phyloP scores from a whole-genome alignment of 495 filamentous ascomycete genomes.

The Acidomyces sp. region DNA sequence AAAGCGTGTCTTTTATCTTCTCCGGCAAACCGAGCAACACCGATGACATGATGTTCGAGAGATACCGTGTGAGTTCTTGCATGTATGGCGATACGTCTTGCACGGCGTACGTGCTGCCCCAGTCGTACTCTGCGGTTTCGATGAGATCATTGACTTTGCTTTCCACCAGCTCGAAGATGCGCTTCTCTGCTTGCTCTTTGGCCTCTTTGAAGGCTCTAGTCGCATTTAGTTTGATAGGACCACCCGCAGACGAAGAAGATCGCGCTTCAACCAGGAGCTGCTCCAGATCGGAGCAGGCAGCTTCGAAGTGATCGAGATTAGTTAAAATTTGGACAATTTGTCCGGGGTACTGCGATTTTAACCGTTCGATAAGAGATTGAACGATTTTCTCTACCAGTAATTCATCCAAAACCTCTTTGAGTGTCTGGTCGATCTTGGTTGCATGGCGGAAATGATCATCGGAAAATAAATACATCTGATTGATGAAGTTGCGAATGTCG shows the following conservation, averaged over 20 bases:
- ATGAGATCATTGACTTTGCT: slow-evolving; percentile 97
- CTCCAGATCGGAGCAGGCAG: slow-evolving; percentile 77
- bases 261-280: slow-evolving; percentile 66
- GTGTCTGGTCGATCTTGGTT: slow-evolving; percentile 73
- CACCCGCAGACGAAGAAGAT: slow-evolving; percentile 61
- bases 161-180: slow-evolving; percentile 96
- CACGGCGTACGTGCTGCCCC: slow-evolving; percentile 34
- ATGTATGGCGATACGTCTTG: slow-evolving; percentile 77
- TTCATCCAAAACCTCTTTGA: slow-evolving; percentile 80
- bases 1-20: slow-evolving; percentile 93
- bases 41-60: slow-evolving; percentile 94
- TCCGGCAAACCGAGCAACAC: slow-evolving; percentile 80
- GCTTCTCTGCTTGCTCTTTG: slow-evolving; percentile 91
- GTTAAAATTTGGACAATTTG: slow-evolving; percentile 98
- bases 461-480: slow-evolving; percentile 91
- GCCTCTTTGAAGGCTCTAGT: slow-evolving; percentile 76
- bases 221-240: slow-evolving; percentile 59
- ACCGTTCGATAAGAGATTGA: slow-evolving; percentile 70
- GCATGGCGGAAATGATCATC: slow-evolving; percentile 87
- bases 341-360: slow-evolving; percentile 83
- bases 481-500: slow-evolving; percentile 89
- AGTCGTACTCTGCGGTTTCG: slow-evolving; percentile 93
- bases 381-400: slow-evolving; percentile 84
- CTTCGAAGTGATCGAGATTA: slow-evolving; percentile 94
- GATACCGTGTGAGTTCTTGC: slow-evolving; percentile 77